Evolutionary conservation across 768 basidiomycete genomes (phyloP).

Genomic region (Nevesoporus exiguus): DNA sequence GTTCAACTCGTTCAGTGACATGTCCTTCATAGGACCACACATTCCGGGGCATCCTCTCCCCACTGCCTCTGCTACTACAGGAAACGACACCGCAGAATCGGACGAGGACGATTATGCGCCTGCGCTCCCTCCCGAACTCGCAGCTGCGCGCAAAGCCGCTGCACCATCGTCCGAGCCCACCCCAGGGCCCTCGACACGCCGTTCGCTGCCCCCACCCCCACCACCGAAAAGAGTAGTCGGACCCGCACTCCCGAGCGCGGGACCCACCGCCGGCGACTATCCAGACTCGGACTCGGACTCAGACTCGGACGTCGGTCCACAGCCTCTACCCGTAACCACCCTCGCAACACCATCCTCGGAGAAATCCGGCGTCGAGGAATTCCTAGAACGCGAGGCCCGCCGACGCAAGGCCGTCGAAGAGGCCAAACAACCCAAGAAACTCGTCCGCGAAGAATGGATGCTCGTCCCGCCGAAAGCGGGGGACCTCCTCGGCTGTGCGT

Average conservation of each 20-base stretch:
- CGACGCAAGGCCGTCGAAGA: constrained; percentile 73
- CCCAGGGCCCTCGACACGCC: constrained; percentile 24
- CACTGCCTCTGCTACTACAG: constrained; percentile 7
- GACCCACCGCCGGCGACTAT: constrained; percentile 28
- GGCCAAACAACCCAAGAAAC: constrained; percentile 70
- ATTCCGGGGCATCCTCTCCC: constrained; percentile 49
- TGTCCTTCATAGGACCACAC: constrained; percentile 53
- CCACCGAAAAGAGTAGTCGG: constrained; percentile 41
- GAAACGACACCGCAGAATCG: constrained; percentile 29
- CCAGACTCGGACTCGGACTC: constrained; percentile 49
- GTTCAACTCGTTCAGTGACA: not conserved
- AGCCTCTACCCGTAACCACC: constrained; percentile 55
- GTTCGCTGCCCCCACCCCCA: constrained; percentile 16
- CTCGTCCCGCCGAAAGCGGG: constrained; percentile 84
- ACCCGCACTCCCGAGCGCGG: constrained; percentile 47
- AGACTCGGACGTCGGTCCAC: constrained; percentile 84
- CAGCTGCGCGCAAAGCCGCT: constrained; percentile 39
- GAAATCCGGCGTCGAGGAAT: constrained; percentile 72
- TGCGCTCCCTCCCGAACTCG: constrained; percentile 69
- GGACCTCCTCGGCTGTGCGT: constrained; percentile 74
- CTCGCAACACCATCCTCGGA: constrained; percentile 38
- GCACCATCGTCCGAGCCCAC: constrained; percentile 22
- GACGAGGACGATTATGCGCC: constrained; percentile 71
- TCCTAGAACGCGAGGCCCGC: constrained; percentile 81
- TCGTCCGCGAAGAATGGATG: constrained; percentile 97